phyloP scores from a whole-genome alignment of 148 eudicot genomes.

The Vaccinium myrtillus region DNA sequence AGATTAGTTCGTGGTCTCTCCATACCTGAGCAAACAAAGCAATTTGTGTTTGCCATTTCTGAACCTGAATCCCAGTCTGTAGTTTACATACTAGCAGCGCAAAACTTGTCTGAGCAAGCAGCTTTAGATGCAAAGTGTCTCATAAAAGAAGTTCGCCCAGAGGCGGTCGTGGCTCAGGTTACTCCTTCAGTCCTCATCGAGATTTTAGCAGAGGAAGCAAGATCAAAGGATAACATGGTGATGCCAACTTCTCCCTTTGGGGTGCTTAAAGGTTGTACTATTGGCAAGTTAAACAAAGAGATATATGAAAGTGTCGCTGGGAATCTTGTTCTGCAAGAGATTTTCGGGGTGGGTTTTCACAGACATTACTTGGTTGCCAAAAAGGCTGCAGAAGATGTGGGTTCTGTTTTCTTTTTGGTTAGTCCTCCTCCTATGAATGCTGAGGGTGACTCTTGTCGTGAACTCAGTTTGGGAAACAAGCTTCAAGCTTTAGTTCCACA shows the following conservation, averaged over 20 bases:
- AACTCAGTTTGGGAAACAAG: background rate
- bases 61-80: slow-evolving; percentile 10
- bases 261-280: background rate
- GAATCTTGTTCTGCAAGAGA: slow-evolving; percentile 5
- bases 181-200: background rate
- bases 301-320: background rate
- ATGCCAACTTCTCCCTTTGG: slow-evolving; percentile 5
- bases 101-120: slow-evolving; percentile 6
- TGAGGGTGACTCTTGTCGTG: background rate
- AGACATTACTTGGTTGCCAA: slow-evolving; percentile 7
- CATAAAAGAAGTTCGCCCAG: slow-evolving; percentile 7
- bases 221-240: background rate
- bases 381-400: slow-evolving; percentile 10
- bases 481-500: slow-evolving; percentile 1
- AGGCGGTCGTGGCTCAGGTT: slow-evolving; percentile 2
- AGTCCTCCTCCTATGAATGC: background rate
- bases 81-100: background rate
- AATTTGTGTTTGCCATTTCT: background rate
- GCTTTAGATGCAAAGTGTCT: slow-evolving; percentile 4
- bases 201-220: background rate
- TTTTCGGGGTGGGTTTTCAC: slow-evolving; percentile 2
- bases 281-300: background rate
- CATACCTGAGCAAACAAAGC: slow-evolving; percentile 7
- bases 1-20: background rate
- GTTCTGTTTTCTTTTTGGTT: slow-evolving; percentile 5